Evolutionary conservation across 78 protist genomes (phyloP).

Genomic region (Creolimax fragrantissima): DNA sequence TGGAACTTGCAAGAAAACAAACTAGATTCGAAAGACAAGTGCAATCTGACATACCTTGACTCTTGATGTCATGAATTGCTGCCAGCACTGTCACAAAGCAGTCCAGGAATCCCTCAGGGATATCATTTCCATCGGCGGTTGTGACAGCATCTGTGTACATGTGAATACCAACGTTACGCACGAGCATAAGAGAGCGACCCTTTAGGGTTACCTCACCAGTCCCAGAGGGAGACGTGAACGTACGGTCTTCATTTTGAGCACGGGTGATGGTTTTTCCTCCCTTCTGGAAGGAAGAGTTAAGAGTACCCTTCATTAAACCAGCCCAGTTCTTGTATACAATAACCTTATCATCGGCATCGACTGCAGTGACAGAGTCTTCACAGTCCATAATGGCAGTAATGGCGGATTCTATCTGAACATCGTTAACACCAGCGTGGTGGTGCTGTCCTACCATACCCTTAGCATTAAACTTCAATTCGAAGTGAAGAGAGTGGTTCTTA

Average conservation of each 20-base stretch:
- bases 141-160: constrained; percentile 15
- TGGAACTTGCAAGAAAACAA: not conserved
- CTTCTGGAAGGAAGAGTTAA: not conserved
- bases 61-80: constrained; percentile 1
- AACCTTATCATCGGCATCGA: constrained; percentile 29
- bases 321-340: constrained; percentile 4
- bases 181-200: constrained; percentile 11
- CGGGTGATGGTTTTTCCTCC: constrained; percentile 12
- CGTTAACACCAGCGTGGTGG: constrained; percentile 2
- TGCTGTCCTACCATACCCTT: not conserved
- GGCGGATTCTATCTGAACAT: constrained; percentile 18
- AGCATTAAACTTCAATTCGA: not conserved
- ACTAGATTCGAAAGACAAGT: not conserved
- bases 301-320: not conserved
- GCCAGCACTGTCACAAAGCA: constrained; percentile 7
- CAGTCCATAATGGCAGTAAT: constrained; percentile 21
- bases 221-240: not conserved
- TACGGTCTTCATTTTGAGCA: not conserved
- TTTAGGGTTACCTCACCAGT: not conserved
- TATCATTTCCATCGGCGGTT: not conserved
- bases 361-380: constrained; percentile 22
- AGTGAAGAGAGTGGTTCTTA: not conserved
- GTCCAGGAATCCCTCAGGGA: constrained; percentile 11
- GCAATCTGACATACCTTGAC: not conserved
- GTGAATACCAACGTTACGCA: constrained; percentile 29